Evolutionary conservation across 2,329 filamentous ascomycete species (phyloP).

Genomic region (Akanthomyces uredinophilus): DNA sequence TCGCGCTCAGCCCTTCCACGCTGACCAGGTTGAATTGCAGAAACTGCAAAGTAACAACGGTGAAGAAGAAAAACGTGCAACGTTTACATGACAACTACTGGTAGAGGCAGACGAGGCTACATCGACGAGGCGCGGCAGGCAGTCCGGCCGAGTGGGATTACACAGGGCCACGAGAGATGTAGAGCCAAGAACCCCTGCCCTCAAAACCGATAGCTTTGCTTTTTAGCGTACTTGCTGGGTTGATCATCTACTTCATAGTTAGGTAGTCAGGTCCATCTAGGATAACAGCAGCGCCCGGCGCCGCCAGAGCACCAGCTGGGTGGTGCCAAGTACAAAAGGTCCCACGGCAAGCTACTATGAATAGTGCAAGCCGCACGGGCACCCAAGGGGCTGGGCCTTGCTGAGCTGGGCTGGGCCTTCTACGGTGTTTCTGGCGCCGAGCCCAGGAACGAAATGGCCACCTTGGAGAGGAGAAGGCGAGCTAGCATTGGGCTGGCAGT

Average conservation of each 20-base stretch:
- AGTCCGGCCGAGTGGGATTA: no score
- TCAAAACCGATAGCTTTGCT: no score
- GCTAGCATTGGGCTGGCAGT: background rate
- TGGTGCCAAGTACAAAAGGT: no score
- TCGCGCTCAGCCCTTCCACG: constrained; percentile 9
- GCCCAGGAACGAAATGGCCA: background rate
- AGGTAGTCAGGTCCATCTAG: no score
- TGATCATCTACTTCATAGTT: no score
- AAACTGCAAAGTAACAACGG: background rate
- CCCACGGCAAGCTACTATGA: background rate
- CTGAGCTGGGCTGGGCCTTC: background rate
- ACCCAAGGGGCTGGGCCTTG: background rate
- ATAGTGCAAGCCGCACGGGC: background rate
- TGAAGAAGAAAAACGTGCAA: background rate
- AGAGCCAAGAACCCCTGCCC: no score
- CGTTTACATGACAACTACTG: background rate
- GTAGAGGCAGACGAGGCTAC: background rate
- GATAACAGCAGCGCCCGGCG: no score
- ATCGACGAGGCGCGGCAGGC: no score
- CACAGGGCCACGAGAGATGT: no score
- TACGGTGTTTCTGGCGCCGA: background rate
- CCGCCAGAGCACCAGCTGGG: no score
- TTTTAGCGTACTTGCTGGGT: no score
- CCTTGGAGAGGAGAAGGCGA: background rate
- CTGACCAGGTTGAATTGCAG: background rate